phyloP scores from a whole-genome alignment of 2,329 filamentous ascomycete genomes.

The Cadophora gregata region DNA sequence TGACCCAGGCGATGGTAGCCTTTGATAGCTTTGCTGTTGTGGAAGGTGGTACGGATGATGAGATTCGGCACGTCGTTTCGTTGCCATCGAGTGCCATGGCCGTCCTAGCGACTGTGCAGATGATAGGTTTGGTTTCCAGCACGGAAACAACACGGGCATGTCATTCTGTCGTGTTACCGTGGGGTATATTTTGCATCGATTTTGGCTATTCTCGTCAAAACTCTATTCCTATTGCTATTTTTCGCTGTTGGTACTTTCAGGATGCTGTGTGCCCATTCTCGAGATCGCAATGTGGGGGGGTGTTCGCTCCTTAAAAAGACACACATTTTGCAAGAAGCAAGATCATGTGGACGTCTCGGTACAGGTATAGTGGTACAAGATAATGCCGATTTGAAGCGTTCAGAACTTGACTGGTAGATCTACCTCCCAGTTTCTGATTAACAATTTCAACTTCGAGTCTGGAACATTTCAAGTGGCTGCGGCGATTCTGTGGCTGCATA shows the following conservation, averaged over 20 bases:
- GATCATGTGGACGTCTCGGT: background rate
- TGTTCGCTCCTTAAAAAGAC: background rate
- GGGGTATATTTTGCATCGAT: background rate
- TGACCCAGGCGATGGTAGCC: background rate
- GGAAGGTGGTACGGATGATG: slow-evolving; percentile 11
- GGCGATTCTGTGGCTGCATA: slow-evolving; percentile 1
- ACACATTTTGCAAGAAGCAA: background rate
- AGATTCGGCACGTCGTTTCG: slow-evolving; percentile 17
- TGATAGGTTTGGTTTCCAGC: slow-evolving; percentile 19
- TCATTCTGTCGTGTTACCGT: slow-evolving; percentile 7
- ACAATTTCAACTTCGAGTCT: background rate
- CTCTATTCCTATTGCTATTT: background rate
- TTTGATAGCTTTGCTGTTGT: background rate
- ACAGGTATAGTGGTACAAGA: slow-evolving; percentile 1
- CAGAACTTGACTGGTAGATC: background rate
- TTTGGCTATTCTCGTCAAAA: background rate
- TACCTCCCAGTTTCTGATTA: background rate
- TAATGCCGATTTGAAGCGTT: slow-evolving; percentile 10
- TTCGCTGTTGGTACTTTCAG: background rate
- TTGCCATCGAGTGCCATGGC: background rate
- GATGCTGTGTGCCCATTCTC: background rate
- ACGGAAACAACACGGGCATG: slow-evolving; percentile 8
- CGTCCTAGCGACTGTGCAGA: slow-evolving; percentile 10
- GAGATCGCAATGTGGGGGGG: background rate
- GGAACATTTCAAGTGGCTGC: background rate